A percentile compares a stretch with the other conserved stretches of the same genome.
Conservation (phyloP, 169 alveolate genomes). For the Plasmodium falciparum region DNA sequence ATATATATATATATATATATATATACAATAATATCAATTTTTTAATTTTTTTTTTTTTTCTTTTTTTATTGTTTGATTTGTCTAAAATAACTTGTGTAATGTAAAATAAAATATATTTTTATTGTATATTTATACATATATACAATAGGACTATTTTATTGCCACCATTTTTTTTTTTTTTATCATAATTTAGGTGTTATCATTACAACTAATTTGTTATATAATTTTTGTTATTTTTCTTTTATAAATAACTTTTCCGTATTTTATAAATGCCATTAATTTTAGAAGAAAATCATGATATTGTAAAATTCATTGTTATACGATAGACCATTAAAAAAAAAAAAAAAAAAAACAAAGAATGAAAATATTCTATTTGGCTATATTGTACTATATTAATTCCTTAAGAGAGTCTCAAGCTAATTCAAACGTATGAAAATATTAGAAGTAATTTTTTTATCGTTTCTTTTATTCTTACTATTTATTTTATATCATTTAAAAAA, state of each 20-base stretch:
- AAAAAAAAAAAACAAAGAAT: slow-evolving; percentile 20
- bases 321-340: slow-evolving; percentile 6
- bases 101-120: too few species aligned
- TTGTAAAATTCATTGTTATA: slow-evolving; percentile 25
- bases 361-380: slow-evolving; percentile 46
- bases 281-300: slow-evolving; percentile 20
- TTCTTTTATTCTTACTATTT: background rate
- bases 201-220: background rate
- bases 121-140: too few species aligned
- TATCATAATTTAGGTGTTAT: too few species aligned
- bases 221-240: background rate
- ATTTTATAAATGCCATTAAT: slow-evolving; percentile 9
- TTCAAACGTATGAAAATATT: slow-evolving; percentile 67
- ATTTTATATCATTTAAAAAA: background rate
- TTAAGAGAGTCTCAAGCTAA: slow-evolving; percentile 31
- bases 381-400: slow-evolving; percentile 51
- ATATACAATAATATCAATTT: background rate
- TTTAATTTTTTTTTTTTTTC: background rate
- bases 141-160: too few species aligned
- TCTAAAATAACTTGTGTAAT: too few species aligned
- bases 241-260: background rate
- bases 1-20: background rate
- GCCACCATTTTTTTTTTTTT: too few species aligned
- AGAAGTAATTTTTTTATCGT: slow-evolving; percentile 39
- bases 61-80: too few species aligned